Conservation (phyloP, 225 moss, liverwort and hornwort genomes). For the Pseudisothecium myosuroides region DNA sequence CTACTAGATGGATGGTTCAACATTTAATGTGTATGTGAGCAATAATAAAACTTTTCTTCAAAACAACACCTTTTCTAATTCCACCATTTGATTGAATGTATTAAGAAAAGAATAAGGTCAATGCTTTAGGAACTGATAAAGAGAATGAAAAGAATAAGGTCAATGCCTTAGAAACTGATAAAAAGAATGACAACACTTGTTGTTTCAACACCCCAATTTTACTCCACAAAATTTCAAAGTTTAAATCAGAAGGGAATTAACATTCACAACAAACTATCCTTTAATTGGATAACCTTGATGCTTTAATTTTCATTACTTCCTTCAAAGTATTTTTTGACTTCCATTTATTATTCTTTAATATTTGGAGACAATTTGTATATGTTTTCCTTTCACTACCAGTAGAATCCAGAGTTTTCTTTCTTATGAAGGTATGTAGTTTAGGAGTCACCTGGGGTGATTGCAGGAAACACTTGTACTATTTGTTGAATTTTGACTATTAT, state of each 20-base stretch:
- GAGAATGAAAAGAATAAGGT: not conserved
- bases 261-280: not conserved
- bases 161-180: too few species aligned
- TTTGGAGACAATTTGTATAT: not conserved
- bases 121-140: too few species aligned
- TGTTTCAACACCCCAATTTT: not conserved
- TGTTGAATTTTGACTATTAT: not conserved
- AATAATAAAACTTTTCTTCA: not conserved
- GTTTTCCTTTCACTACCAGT: not conserved
- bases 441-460: fast-evolving
- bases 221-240: not conserved
- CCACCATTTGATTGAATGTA: not conserved
- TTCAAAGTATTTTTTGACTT: not conserved
- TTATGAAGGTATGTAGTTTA: not conserved
- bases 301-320: not conserved
- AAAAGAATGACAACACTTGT: too few species aligned
- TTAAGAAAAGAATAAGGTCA: not conserved
- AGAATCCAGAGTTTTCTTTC: not conserved
- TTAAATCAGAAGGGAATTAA: not conserved
- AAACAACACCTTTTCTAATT: not conserved
- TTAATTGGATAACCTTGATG: not conserved
- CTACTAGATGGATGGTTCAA: not conserved
- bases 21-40: not conserved
- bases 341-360: not conserved
- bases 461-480: fast-evolving